These are phyloP conservation scores for Penicillium sp. DNA, from an alignment of 2,329 filamentous ascomycete species.

Conservation along the genomic window DNA sequence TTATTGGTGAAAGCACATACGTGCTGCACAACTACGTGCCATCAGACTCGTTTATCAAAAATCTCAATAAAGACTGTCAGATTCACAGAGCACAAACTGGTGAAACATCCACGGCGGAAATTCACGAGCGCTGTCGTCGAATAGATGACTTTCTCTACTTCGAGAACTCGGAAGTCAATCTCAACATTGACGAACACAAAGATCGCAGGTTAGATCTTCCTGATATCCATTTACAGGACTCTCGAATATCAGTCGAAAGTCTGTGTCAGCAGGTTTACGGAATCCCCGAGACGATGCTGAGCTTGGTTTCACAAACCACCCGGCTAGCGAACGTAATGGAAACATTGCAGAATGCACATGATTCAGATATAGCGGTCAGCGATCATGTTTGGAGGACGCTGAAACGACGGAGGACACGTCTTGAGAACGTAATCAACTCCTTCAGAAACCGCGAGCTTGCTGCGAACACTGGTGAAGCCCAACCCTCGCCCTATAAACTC, in stretches of 20 bases:
- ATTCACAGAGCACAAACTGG: slow-evolving; percentile 5
- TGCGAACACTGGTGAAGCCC: background rate
- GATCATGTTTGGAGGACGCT: slow-evolving; percentile 19
- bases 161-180: background rate
- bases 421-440: background rate
- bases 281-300: slow-evolving; percentile 40
- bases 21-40: slow-evolving; percentile 16
- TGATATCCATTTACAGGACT: background rate
- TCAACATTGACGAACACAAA: background rate
- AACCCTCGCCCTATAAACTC: slow-evolving; percentile 9
- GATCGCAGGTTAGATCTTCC: background rate
- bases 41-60: slow-evolving; percentile 2
- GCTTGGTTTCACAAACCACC: slow-evolving; percentile 41
- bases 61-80: slow-evolving; percentile 12
- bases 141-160: slow-evolving; percentile 31
- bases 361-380: slow-evolving; percentile 14
- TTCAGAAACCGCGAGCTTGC: background rate
- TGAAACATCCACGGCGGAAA: background rate
- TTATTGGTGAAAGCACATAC: slow-evolving; percentile 29
- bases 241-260: background rate
- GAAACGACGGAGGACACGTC: background rate
- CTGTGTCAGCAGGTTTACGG: slow-evolving; percentile 32
- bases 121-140: background rate
- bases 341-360: slow-evolving; percentile 10
- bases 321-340: slow-evolving; percentile 34